Evolutionary conservation across 1,139 yeast genomes (phyloP), one percentile per base, ranked within the genome.

Genomic region (Blastobotrys arbuscula): DNA sequence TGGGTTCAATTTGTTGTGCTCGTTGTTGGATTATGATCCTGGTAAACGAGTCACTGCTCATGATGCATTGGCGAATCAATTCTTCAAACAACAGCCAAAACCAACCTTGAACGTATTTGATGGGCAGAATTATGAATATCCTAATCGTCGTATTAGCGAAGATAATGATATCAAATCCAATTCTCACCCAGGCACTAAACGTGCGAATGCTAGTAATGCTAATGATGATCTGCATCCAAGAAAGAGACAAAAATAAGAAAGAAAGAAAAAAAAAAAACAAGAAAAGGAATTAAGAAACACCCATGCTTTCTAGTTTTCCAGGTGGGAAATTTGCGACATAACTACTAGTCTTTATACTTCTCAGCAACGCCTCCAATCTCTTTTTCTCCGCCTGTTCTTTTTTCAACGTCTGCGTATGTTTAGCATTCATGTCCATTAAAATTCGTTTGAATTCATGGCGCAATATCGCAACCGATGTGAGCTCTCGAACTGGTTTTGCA

Each of bases 21-120:
- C 77, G 35, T 66, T 94, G 40, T 66, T 94, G 39, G 83, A 77
- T 50, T 90, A 89, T 62, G 96, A 94, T 62, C 98, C 99, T 0
- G 74, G 81, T n/a, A 70, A 72, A 21, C 73, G 99, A 51, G 67
- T 85, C 30, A 82, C 88, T 20, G 96, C 97, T 0, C 75, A 76
- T 42, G 81, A 78, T 51, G 86, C 96, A 0, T 66, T 92, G 50
- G 65, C 77, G 10, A 96, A 92, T 65, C 79, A 79, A 7, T 92
- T 83, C 70, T 92, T 94, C 63, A 33, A 15, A 10, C 84, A 79
- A 52, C 66, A 68, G 16, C 90, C 94, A 1, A 76, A 77, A 50
- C 89, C 87, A 0, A 71, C 75, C 21, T 81, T 77, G 36, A 85
- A 86, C 41, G 69, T 63, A 20, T 68, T 69, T 52, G 64, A 65